Conservation (phyloP, 2,329 filamentous ascomycete genomes). For the Nemania serpens region DNA sequence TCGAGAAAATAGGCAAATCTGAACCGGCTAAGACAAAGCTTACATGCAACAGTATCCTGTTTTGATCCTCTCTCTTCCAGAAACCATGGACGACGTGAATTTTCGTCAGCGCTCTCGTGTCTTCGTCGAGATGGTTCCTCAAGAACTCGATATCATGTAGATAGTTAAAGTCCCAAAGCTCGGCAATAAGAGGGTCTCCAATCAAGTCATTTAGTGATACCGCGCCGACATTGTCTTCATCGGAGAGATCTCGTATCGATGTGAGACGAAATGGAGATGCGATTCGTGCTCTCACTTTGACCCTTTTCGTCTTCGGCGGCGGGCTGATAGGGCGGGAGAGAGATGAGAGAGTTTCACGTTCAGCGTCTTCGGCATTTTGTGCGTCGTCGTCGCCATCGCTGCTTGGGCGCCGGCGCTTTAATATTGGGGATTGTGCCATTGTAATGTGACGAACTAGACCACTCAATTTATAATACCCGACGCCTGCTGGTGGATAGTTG, state of each 20-base stretch:
- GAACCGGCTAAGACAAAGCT: slow-evolving; percentile 25
- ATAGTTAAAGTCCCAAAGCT: slow-evolving; percentile 74
- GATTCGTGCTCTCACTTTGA: slow-evolving; percentile 35
- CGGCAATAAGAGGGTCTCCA: slow-evolving; percentile 72
- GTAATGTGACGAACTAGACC: background rate
- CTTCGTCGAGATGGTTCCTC: slow-evolving; percentile 58
- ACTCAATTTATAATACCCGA: too few species aligned
- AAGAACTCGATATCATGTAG: slow-evolving; percentile 64
- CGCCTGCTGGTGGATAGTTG: background rate
- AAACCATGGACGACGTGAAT: slow-evolving; percentile 65
- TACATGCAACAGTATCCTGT: slow-evolving; percentile 62
- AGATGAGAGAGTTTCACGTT: slow-evolving; percentile 36
- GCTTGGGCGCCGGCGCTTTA: slow-evolving; percentile 36
- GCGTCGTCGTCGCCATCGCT: slow-evolving; percentile 21
- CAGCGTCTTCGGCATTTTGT: background rate
- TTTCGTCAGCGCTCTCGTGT: slow-evolving; percentile 53
- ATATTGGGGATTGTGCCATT: slow-evolving; percentile 36
- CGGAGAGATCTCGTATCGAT: slow-evolving; percentile 66
- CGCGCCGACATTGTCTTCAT: slow-evolving; percentile 65
- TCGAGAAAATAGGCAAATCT: background rate
- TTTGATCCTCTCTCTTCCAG: slow-evolving; percentile 69
- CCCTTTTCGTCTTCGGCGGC: slow-evolving; percentile 47
- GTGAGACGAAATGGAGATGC: slow-evolving; percentile 75
- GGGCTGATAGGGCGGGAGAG: slow-evolving; percentile 52
- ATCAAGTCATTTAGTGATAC: slow-evolving; percentile 70